Conservation (phyloP, 1,284 basidiomycete species). For the Tilletia setariae region DNA sequence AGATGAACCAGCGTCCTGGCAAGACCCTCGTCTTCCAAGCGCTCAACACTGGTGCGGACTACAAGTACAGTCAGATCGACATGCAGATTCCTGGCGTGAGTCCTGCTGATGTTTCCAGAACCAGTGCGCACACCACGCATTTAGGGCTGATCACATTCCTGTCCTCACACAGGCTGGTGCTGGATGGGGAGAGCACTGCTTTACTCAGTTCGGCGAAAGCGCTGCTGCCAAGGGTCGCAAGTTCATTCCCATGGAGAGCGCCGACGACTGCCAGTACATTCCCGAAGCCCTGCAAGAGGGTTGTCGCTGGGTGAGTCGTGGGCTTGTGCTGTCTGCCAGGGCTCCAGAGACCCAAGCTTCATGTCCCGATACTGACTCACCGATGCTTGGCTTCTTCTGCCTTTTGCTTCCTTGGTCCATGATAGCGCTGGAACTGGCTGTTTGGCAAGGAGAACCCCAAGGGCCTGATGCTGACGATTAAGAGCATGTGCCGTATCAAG, state of each 20-base stretch:
- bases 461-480: background rate
- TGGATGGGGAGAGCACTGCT: background rate
- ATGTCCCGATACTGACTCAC: background rate
- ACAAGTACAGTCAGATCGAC: conserved; percentile 1
- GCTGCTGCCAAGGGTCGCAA: background rate
- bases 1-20: conserved; percentile 1
- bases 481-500: conserved; percentile 5
- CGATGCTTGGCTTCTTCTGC: background rate
- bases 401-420: background rate
- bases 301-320: conserved; percentile 4
- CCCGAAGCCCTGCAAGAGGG: background rate
- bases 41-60: background rate
- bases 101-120: no score
- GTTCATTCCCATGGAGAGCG: background rate
- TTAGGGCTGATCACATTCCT: no score
- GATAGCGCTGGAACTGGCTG: conserved; percentile 2
- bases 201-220: background rate
- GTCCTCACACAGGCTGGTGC: background rate
- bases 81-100: background rate
- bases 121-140: no score
- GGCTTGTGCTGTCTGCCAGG: no score
- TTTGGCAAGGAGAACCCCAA: background rate
- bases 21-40: conserved; percentile 12
- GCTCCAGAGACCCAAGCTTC: background rate
- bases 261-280: background rate